These are phyloP conservation scores for Glebionis coronaria DNA, from an alignment of 129 eudicot species.

Conservation along the genomic window DNA sequence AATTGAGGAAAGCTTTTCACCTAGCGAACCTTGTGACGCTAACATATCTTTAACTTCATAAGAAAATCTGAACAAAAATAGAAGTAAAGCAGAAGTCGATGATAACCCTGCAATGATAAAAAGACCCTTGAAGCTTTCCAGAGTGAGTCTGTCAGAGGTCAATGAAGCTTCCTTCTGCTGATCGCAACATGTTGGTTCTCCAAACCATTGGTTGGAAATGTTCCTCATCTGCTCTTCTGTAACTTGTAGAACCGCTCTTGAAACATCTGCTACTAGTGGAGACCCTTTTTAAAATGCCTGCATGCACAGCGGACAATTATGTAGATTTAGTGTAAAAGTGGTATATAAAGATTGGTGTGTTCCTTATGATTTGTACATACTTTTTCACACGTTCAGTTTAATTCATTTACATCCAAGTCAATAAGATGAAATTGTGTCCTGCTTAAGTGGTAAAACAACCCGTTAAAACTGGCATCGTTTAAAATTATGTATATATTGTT, in stretches of 20 bases:
- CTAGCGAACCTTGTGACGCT: slow-evolving; percentile 12
- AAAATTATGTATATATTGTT: no score
- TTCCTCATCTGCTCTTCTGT: slow-evolving; percentile 19
- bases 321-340: not conserved
- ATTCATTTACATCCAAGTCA: no score
- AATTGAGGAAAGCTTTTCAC: slow-evolving; percentile 17
- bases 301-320: not conserved
- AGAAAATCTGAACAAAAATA: slow-evolving; percentile 16
- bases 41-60: slow-evolving; percentile 10
- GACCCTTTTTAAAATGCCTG: slow-evolving; percentile 26
- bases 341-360: no score
- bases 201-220: slow-evolving; percentile 17
- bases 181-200: slow-evolving; percentile 3
- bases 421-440: no score
- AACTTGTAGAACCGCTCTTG: slow-evolving; percentile 16
- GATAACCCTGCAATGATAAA: slow-evolving; percentile 16
- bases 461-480: no score
- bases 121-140: slow-evolving; percentile 19
- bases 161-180: slow-evolving; percentile 8
- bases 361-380: no score
- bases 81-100: slow-evolving; percentile 7
- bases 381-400: no score
- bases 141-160: slow-evolving; percentile 1
- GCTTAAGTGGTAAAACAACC: no score
- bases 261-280: slow-evolving; percentile 15